phyloP scores from a whole-genome alignment of 2,329 filamentous ascomycete genomes.

The Trichophyton rubrum region DNA sequence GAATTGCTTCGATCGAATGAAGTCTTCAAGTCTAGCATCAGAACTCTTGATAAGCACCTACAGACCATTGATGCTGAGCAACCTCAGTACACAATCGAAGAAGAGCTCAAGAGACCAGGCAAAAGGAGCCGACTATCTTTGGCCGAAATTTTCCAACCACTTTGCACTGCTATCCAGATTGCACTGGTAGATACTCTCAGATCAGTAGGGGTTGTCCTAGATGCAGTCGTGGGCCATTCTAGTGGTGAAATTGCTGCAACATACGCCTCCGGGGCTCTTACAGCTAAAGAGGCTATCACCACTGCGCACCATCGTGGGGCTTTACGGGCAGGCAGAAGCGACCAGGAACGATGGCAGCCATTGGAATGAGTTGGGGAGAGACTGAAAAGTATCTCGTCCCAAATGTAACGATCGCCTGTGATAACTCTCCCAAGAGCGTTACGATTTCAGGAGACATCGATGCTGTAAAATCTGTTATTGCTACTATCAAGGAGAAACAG shows the following conservation, averaged over 20 bases:
- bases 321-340: neutral
- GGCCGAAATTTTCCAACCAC: slow-evolving; percentile 19
- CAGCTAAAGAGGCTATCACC: slow-evolving; percentile 6
- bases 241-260: slow-evolving; percentile 21
- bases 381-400: neutral
- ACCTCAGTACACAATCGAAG: too few species aligned
- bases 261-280: slow-evolving; percentile 13
- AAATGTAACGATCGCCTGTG: slow-evolving; percentile 10
- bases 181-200: slow-evolving; percentile 15
- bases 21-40: neutral
- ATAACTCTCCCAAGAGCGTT: slow-evolving; percentile 11
- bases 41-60: neutral
- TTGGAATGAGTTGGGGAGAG: slow-evolving; percentile 5
- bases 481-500: neutral
- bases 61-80: neutral
- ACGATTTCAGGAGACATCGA: slow-evolving; percentile 12
- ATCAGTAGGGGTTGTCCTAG: slow-evolving; percentile 12
- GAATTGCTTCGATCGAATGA: neutral
- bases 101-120: too few species aligned
- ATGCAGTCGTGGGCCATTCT: slow-evolving; percentile 16
- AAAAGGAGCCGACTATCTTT: slow-evolving; percentile 10
- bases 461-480: slow-evolving; percentile 1
- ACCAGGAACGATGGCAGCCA: slow-evolving; percentile 10
- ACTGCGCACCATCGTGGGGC: slow-evolving; percentile 14
- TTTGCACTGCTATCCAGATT: slow-evolving; percentile 18